phyloP scores from a whole-genome alignment of 129 eudicot species.

The Scalesia atractyloides region DNA sequence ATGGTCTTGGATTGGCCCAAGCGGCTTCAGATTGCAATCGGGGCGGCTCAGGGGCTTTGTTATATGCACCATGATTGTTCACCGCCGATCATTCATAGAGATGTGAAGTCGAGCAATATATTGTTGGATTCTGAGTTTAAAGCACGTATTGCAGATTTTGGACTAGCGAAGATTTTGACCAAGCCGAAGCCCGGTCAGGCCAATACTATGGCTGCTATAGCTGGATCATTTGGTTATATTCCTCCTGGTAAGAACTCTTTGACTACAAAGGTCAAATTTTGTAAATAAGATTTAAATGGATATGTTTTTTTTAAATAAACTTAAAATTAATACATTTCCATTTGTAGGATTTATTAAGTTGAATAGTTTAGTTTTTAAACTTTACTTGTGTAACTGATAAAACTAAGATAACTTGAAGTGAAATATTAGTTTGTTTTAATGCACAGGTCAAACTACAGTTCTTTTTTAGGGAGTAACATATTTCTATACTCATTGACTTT shows the following conservation, averaged over 20 bases:
- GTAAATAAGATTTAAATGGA: not conserved
- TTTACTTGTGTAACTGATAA: not conserved
- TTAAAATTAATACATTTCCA: not conserved
- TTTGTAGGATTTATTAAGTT: not conserved
- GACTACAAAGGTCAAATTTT: slow-evolving; percentile 2
- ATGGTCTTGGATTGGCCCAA: slow-evolving; percentile 66
- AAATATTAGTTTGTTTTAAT: not conserved
- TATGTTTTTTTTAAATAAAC: not conserved
- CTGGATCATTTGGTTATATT: slow-evolving; percentile 83
- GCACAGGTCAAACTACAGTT: not conserved
- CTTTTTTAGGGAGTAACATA: not conserved
- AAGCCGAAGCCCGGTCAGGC: slow-evolving; percentile 57
- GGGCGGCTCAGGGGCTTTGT: slow-evolving; percentile 79
- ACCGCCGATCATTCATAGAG: slow-evolving; percentile 72
- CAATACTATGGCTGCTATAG: slow-evolving; percentile 67
- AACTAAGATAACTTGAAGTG: not conserved
- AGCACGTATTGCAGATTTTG: slow-evolving; percentile 76
- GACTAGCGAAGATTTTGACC: slow-evolving; percentile 61
- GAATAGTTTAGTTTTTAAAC: not conserved
- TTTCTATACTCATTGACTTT: not conserved
- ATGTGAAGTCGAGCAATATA: slow-evolving; percentile 80
- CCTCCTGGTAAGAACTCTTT: slow-evolving; percentile 73
- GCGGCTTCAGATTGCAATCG: slow-evolving; percentile 69
- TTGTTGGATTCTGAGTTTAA: slow-evolving; percentile 68
- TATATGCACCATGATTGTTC: slow-evolving; percentile 83